phyloP scores from a whole-genome alignment of 805 yeast species.

The Sungouiozyma ichnusensis region DNA sequence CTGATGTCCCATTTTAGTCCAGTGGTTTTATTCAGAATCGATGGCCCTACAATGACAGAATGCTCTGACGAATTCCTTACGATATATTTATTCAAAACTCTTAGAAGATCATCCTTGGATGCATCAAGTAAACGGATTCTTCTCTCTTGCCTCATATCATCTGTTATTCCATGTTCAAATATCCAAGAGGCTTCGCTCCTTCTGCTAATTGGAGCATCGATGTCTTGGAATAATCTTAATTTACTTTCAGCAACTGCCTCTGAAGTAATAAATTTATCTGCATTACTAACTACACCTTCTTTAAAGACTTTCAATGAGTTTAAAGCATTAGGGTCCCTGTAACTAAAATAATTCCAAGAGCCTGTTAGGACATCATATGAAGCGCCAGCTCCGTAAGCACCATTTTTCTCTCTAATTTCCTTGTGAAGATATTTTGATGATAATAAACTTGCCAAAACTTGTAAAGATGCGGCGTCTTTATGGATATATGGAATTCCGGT shows the following conservation, averaged over 20 bases:
- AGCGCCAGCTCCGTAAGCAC: constrained; percentile 97
- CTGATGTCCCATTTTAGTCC: constrained; percentile 15
- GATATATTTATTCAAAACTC: constrained; percentile 54
- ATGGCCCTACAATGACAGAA: constrained; percentile 16
- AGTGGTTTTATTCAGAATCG: constrained; percentile 7
- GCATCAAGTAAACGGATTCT: constrained; percentile 67
- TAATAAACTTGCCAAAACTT: constrained; percentile 67
- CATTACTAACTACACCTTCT: constrained; percentile 35
- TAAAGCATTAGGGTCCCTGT: constrained; percentile 84
- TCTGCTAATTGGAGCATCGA: constrained; percentile 83
- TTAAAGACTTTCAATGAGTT: constrained; percentile 55
- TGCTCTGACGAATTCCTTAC: background rate
- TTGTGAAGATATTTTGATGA: constrained; percentile 79
- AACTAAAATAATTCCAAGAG: constrained; percentile 70
- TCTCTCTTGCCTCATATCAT: constrained; percentile 69
- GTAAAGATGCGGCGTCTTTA: constrained; percentile 76
- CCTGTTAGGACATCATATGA: constrained; percentile 75
- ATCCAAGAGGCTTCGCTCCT: constrained; percentile 61
- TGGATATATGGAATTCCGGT: constrained; percentile 58
- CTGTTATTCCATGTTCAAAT: constrained; percentile 62
- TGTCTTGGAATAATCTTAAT: constrained; percentile 76
- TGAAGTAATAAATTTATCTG: constrained; percentile 41
- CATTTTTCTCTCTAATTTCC: constrained; percentile 89
- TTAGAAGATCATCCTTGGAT: constrained; percentile 45
- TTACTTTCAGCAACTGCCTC: constrained; percentile 80